Percentiles rank a stretch among this genome's conserved stretches.
Conservation (phyloP, 345 rosid species). For the Noccaea bulbosa region DNA sequence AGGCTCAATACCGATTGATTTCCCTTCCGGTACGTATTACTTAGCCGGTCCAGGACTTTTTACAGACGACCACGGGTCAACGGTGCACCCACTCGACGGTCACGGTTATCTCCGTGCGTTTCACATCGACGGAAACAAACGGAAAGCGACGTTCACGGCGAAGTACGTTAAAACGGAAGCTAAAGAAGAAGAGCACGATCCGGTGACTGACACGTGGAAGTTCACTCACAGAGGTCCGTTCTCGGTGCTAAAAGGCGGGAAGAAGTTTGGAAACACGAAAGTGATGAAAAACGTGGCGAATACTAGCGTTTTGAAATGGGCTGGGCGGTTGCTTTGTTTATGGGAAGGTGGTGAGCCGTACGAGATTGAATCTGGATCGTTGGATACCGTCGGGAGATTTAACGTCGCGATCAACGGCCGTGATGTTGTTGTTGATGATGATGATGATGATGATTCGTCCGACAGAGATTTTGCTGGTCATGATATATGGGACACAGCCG, state of each 20-base stretch:
- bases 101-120: slow-evolving; percentile 91
- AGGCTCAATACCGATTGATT: slow-evolving; percentile 68
- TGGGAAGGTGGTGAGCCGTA: slow-evolving; percentile 98
- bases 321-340: slow-evolving; percentile 68
- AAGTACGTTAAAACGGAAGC: slow-evolving; percentile 88
- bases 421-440: slow-evolving; percentile 35
- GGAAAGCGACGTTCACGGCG: slow-evolving; percentile 67
- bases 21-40: slow-evolving; percentile 87
- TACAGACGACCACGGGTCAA: slow-evolving; percentile 84
- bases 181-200: slow-evolving; percentile 75
- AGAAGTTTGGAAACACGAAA: slow-evolving; percentile 74
- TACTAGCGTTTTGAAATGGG: slow-evolving; percentile 85
- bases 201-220: slow-evolving; percentile 71
- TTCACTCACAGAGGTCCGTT: slow-evolving; percentile 87
- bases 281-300: slow-evolving; percentile 97
- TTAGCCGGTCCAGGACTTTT: slow-evolving; percentile 86
- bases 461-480: slow-evolving; percentile 28
- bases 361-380: slow-evolving; percentile 67
- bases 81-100: slow-evolving; percentile 91
- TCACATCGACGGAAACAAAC: slow-evolving; percentile 47
- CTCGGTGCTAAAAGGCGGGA: slow-evolving; percentile 74
- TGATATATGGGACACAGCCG: slow-evolving; percentile 64
- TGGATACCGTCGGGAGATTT: slow-evolving; percentile 72
- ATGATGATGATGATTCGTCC: slow-evolving; percentile 20
- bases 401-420: slow-evolving; percentile 46